Base-by-base conservation (phyloP, 2,329 filamentous ascomycete species). In the Graphiopsis chlorocephala region DNA sequence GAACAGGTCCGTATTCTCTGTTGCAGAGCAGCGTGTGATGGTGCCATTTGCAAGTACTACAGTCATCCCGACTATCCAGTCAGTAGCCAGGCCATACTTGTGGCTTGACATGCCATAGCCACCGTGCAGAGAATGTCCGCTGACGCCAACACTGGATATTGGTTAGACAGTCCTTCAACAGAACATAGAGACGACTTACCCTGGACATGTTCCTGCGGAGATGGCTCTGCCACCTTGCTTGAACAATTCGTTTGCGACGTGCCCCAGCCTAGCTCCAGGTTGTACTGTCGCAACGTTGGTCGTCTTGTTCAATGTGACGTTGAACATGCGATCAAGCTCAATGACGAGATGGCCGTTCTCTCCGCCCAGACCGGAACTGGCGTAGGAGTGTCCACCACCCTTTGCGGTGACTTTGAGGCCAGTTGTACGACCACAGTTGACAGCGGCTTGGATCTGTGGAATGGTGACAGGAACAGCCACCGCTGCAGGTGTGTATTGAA, bases 1-100 rank as follows among this genome's bases (percentile, higher is more conserved):
- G 64, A 69, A 71, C 25, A 72, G 64, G 59, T 72, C 68, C 1
- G 67, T 35, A 28, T 66, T 38, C 15, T 66, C 31, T 23, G 56
- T 67, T 17, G 59, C 60, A 57, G 45, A 63, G 26, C 50, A 45
- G n/a, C 52, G 52, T 11, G 53, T 15, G 10, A 64, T 64, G 12
- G 66, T 60, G 3, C 47, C 66, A 23, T 67, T 65, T 4, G 66
- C 66, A 20, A 65, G 56, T 10, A 67, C 61, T 29, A 65, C 64
- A 17, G 64, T 65, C 55, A 67, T 61, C 10, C 63, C 60, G 7
- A 58, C 26, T 15, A 67, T 65, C 60, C 64, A 63, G 50, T 67
- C 64, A 6, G 53, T 42, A n/a, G 66, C 66, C 17, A 67, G 55
- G 15, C 63, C 66, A 33, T 65, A 64, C 56, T 67, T 67, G 64